Evolutionary conservation across 139 green algal species (phyloP).

Genomic region (Tetraselmis chui): DNA sequence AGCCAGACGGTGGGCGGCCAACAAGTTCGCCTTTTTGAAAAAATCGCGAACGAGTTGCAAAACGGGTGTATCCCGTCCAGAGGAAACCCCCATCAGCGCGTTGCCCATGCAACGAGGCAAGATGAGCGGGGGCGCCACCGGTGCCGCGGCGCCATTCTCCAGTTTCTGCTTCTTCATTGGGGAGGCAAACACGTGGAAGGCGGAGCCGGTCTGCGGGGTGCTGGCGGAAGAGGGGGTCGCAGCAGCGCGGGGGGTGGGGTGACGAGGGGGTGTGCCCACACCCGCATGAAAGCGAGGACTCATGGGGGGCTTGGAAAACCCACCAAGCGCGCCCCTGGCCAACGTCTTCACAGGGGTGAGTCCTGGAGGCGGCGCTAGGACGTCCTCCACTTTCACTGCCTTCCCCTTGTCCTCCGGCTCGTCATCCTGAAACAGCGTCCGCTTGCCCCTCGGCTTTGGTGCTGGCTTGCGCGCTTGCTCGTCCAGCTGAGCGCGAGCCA

Average conservation of each 20-base stretch:
- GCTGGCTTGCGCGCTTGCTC: background rate
- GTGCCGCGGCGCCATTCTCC: background rate
- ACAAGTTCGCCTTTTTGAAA: background rate
- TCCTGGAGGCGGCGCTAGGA: background rate
- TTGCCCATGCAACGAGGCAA: background rate
- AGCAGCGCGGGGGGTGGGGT: background rate
- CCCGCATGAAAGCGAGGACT: background rate
- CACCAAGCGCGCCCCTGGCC: too few species aligned
- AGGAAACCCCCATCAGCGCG: background rate
- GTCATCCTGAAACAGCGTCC: too few species aligned
- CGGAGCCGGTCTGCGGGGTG: background rate
- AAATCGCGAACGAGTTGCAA: background rate
- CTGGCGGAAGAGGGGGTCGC: background rate
- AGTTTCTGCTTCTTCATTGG: background rate
- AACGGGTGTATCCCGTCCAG: background rate
- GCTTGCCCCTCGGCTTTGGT: background rate
- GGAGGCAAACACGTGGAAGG: background rate
- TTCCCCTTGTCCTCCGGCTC: too few species aligned
- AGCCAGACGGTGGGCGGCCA: conserved; percentile 19
- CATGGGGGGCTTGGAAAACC: background rate
- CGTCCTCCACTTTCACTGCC: background rate
- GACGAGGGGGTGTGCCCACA: background rate
- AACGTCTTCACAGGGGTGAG: background rate
- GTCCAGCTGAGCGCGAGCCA: background rate
- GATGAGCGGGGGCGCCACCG: too few species aligned